Evolutionary conservation across 2,329 filamentous ascomycete genomes (phyloP).

Genomic region (Pseudocercospora eumusae): DNA sequence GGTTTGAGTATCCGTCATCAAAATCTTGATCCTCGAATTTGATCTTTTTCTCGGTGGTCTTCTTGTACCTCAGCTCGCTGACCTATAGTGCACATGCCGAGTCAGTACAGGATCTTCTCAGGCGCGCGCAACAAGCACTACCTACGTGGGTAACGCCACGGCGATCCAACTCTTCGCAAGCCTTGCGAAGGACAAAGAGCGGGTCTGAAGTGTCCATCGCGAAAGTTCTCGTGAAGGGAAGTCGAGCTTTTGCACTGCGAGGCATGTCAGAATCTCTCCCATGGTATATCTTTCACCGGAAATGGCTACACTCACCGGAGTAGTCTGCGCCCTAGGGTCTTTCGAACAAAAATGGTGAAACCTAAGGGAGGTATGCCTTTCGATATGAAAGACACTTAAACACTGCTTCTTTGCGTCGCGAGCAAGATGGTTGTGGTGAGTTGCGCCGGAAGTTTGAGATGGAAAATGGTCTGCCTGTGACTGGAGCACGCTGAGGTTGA

Average conservation of each 20-base stretch:
- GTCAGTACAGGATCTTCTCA: no score
- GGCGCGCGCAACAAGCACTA: not conserved
- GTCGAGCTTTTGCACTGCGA: no score
- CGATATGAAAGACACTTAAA: not conserved
- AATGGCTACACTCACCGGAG: not conserved
- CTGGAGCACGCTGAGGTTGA: no score
- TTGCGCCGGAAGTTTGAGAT: not conserved
- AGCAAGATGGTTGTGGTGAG: not conserved
- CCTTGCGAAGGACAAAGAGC: not conserved
- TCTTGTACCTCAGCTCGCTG: not conserved
- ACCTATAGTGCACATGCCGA: not conserved
- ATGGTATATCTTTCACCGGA: no score
- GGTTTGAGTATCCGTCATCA: not conserved
- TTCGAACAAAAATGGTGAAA: not conserved
- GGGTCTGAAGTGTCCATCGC: not conserved
- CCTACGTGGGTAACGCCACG: not conserved
- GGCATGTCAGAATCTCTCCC: no score
- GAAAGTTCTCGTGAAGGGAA: not conserved
- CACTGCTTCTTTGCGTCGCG: conserved; percentile 3
- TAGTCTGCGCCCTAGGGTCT: not conserved
- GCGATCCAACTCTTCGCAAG: not conserved
- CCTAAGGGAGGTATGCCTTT: not conserved
- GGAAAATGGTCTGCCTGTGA: not conserved
- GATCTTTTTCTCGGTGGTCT: not conserved
- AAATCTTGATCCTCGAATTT: not conserved